These are phyloP conservation scores for Sherardia arvensis DNA, from an alignment of 257 asterid genomes.

Conservation along the genomic window DNA sequence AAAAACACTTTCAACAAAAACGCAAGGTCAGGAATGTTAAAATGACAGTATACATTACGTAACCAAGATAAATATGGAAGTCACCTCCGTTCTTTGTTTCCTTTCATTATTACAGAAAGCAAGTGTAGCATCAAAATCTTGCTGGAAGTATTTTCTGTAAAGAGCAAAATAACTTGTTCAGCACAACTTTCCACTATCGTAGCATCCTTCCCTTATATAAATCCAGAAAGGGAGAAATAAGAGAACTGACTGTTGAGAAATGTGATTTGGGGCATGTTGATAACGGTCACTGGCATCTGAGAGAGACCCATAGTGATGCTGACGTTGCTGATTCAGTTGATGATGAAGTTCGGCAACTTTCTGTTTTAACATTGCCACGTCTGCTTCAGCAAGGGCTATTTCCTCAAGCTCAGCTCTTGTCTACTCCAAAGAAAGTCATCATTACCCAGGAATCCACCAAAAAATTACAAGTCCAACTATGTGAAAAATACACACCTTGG, in stretches of 20 bases:
- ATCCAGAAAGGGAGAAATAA: not conserved
- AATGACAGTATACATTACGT: not conserved
- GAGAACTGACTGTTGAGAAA: conserved; percentile 51
- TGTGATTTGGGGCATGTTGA: conserved; percentile 48
- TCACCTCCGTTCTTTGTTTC: conserved; percentile 80
- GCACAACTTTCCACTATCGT: not conserved
- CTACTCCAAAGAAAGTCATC: conserved; percentile 29
- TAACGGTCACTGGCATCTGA: conserved; percentile 57
- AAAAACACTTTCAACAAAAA: too few relatives aligned
- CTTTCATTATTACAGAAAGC: conserved; percentile 83
- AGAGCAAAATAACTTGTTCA: conserved; percentile 12
- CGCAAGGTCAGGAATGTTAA: not conserved
- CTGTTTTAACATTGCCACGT: conserved; percentile 88
- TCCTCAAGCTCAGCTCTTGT: conserved; percentile 97
- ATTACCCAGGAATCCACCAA: not conserved
- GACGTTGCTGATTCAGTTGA: conserved; percentile 93
- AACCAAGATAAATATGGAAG: conserved; percentile 1
- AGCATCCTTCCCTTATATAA: not conserved
- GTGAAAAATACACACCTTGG: conserved; percentile 50
- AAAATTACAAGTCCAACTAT: not conserved
- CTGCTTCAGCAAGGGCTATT: conserved; percentile 98
- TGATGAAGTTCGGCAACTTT: conserved; percentile 97
- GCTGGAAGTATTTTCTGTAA: conserved; percentile 73
- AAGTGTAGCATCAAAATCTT: conserved; percentile 88
- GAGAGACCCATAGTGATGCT: conserved; percentile 74